Evolutionary conservation across 257 asterid species (phyloP), one percentile per base, ranked within the genome.

Genomic region (Gardenia jasminoides): DNA sequence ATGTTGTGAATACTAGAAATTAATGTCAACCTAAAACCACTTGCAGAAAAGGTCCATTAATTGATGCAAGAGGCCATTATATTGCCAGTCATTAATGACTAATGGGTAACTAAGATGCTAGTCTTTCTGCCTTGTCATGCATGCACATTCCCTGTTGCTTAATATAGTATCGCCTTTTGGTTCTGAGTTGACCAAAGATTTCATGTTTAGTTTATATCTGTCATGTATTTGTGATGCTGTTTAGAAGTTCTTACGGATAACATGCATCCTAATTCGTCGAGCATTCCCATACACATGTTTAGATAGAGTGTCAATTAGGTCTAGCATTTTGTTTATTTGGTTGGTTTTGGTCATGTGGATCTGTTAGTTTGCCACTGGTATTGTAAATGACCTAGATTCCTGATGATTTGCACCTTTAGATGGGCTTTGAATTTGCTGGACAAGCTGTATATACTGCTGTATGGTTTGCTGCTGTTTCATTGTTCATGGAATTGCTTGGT

Each of bases 381-480:
- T 71, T 59, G n/a, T 31, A 48, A 39, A 33, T 80, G 43, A 12
- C 19, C 54, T 36, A 33, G 19, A 7, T 26, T 52, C 4, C 7
- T 11, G n/a, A 8, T 85, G 76, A 76, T 81, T 81, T 76, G 86
- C 41, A 74, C 61, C 72, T 56, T 62, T 92, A 93, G 99, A 92
- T 93, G 97, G 97, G 98, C 79, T 92, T 96, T 88, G 98, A 93
- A 76, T 93, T 93, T 88, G 98, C 98, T 39, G 98, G 98, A 58
- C 93, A 79, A 88, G 97, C 97, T 76, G 82, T 93, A 46, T 93
- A 92, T 80, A 76, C 99, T 74, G 99, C 97, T 54, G 97, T 96
- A 36, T 96, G 99, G 99, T 92, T 93, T 67, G 98, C 99, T 72
- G 97, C 99, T 24, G 84, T 89, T 75, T 92, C 98, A 71, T 89